These are phyloP conservation scores for Trypanosoma theileri DNA, from an alignment of 208 protist genomes.

Conservation along the genomic window DNA sequence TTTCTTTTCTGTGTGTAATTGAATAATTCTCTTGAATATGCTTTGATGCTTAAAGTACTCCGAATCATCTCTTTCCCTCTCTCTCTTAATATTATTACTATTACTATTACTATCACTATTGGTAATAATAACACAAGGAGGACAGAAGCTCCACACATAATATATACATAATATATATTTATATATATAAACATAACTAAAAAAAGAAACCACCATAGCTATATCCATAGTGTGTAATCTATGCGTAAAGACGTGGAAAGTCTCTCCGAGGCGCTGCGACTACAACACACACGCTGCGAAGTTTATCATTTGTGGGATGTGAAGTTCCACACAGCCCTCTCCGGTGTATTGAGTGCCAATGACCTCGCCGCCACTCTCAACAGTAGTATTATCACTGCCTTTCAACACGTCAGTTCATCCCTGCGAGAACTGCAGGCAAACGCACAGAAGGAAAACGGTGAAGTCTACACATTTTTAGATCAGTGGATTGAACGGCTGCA, in stretches of 20 bases:
- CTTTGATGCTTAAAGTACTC: no score
- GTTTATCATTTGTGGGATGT: conserved; percentile 60
- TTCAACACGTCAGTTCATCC: conserved; percentile 54
- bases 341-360: conserved; percentile 34
- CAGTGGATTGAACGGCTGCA: conserved; percentile 66
- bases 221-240: neutral
- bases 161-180: no score
- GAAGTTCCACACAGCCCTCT: conserved; percentile 49
- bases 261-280: conserved; percentile 20
- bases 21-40: no score
- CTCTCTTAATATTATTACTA: no score
- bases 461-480: conserved; percentile 20
- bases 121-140: no score
- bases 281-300: conserved; percentile 63
- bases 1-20: neutral
- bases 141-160: no score
- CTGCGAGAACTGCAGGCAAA: conserved; percentile 48
- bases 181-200: neutral
- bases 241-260: conserved; percentile 1
- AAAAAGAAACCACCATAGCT: no score
- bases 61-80: no score
- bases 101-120: no score
- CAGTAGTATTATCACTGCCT: conserved; percentile 42
- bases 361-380: conserved; percentile 49
- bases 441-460: conserved; percentile 8